phyloP scores from a whole-genome alignment of 306 rosid species.

The Vigna radiata region DNA sequence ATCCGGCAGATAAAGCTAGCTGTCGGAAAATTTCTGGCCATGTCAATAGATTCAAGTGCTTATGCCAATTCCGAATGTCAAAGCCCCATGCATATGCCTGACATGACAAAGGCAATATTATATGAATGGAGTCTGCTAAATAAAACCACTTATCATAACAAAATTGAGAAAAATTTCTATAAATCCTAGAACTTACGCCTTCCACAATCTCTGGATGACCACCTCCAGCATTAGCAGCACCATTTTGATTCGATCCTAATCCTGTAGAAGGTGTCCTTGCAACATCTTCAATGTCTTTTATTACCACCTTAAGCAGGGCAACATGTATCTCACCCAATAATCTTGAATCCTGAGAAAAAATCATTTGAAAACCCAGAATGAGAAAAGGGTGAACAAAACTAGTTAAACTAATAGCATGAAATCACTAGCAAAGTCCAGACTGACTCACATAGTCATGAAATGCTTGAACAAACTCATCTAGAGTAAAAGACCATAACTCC shows the following conservation, averaged over 20 bases:
- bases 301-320: slow-evolving; percentile 81
- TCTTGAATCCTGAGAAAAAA: slow-evolving; percentile 86
- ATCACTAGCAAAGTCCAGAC: slow-evolving; percentile 43
- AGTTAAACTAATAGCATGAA: slow-evolving; percentile 29
- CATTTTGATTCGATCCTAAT: slow-evolving; percentile 80
- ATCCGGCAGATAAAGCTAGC: slow-evolving; percentile 88
- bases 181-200: slow-evolving; percentile 67
- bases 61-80: slow-evolving; percentile 94
- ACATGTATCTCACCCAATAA: slow-evolving; percentile 93
- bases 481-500: slow-evolving; percentile 94
- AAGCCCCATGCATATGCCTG: slow-evolving; percentile 98
- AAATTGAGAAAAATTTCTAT: slow-evolving; percentile 13
- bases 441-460: slow-evolving; percentile 90
- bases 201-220: slow-evolving; percentile 98
- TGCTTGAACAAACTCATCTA: slow-evolving; percentile 96
- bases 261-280: slow-evolving; percentile 91
- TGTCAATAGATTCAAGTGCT: slow-evolving; percentile 83
- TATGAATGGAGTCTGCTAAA: slow-evolving; percentile 12
- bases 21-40: slow-evolving; percentile 98
- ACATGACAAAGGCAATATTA: slow-evolving; percentile 36
- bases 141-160: slow-evolving; percentile 11
- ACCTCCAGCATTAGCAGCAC: slow-evolving; percentile 88
- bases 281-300: slow-evolving; percentile 97
- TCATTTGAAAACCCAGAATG: slow-evolving; percentile 37
- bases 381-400: slow-evolving; percentile 23